Evolutionary conservation across 2,329 filamentous ascomycete species (phyloP).

Genomic region (Apiospora hydei): DNA sequence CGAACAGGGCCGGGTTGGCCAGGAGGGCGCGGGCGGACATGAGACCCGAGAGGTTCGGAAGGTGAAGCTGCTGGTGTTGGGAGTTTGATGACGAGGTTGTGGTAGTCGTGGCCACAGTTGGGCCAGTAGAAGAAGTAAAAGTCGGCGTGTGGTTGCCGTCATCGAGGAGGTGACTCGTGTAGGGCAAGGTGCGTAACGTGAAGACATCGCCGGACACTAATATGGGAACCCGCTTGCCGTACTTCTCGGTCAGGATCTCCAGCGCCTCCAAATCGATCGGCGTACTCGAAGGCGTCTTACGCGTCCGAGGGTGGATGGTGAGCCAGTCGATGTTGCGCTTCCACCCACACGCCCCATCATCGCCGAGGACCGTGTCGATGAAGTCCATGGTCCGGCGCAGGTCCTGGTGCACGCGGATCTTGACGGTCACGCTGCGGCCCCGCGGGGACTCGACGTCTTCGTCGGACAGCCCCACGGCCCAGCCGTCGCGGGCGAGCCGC

Average conservation of each 20-base stretch:
- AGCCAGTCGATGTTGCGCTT: constrained; percentile 69
- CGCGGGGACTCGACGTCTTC: constrained; percentile 49
- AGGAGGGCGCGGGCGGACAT: constrained; percentile 76
- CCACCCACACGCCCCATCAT: constrained; percentile 41
- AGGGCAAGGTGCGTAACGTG: constrained; percentile 58
- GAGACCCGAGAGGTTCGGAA: constrained; percentile 64
- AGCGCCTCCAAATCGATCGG: constrained; percentile 70
- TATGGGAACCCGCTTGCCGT: constrained; percentile 64
- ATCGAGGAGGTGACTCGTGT: constrained; percentile 44
- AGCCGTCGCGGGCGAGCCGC: constrained; percentile 60
- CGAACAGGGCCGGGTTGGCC: constrained; percentile 72
- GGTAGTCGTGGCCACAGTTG: neutral
- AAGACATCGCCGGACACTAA: constrained; percentile 76
- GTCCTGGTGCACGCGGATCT: constrained; percentile 73
- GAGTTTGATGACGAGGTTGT: neutral
- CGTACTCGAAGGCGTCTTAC: constrained; percentile 64
- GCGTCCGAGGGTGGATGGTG: constrained; percentile 73
- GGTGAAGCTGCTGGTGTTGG: constrained; percentile 39
- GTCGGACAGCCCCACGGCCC: constrained; percentile 53
- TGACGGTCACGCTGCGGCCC: constrained; percentile 70
- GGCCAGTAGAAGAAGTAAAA: constrained; percentile 30
- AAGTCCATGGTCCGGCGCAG: constrained; percentile 67
- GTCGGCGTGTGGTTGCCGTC: constrained; percentile 35
- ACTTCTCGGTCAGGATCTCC: constrained; percentile 59
- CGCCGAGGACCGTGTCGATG: constrained; percentile 66